phyloP scores from a whole-genome alignment of 2,329 filamentous ascomycete species.

The Ophiostoma sp. region DNA sequence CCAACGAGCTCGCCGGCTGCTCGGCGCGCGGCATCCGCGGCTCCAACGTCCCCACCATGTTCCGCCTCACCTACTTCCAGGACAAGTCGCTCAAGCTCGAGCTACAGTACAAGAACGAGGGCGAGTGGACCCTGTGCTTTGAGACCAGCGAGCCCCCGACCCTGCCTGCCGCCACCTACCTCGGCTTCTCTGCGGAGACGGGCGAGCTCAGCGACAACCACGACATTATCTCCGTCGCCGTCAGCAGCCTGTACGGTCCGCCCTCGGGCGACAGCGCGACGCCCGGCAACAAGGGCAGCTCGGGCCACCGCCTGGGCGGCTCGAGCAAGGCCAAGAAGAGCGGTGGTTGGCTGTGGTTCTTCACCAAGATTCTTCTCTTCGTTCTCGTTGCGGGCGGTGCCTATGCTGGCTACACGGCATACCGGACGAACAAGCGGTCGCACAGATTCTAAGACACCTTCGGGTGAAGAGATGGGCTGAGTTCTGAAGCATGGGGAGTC shows the following conservation, averaged over 20 bases:
- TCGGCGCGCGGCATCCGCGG: conserved; percentile 90
- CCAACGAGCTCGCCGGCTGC: conserved; percentile 89
- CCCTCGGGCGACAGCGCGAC: conserved; percentile 46
- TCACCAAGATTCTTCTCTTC: conserved; percentile 82
- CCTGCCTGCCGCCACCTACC: conserved; percentile 74
- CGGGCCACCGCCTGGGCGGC: conserved; percentile 35
- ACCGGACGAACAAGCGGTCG: conserved; percentile 65
- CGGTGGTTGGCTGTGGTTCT: conserved; percentile 61
- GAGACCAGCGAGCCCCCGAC: conserved; percentile 68
- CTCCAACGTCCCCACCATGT: conserved; percentile 75
- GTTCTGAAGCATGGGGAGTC: background rate
- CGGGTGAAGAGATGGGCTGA: background rate
- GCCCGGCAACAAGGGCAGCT: conserved; percentile 38
- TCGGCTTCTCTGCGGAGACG: conserved; percentile 83
- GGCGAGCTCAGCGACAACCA: conserved; percentile 97
- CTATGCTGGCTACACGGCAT: conserved; percentile 86
- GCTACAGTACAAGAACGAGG: conserved; percentile 88
- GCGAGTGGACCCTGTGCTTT: conserved; percentile 89
- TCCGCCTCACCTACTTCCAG: conserved; percentile 92
- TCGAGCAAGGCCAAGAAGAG: conserved; percentile 47
- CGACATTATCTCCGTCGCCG: conserved; percentile 84
- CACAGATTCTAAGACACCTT: conserved; percentile 52
- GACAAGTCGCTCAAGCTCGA: conserved; percentile 90
- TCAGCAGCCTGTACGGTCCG: conserved; percentile 81
- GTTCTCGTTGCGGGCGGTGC: conserved; percentile 66